phyloP scores from a whole-genome alignment of 2,329 filamentous ascomycete genomes.

The Proliferodiscus dingleyae region DNA sequence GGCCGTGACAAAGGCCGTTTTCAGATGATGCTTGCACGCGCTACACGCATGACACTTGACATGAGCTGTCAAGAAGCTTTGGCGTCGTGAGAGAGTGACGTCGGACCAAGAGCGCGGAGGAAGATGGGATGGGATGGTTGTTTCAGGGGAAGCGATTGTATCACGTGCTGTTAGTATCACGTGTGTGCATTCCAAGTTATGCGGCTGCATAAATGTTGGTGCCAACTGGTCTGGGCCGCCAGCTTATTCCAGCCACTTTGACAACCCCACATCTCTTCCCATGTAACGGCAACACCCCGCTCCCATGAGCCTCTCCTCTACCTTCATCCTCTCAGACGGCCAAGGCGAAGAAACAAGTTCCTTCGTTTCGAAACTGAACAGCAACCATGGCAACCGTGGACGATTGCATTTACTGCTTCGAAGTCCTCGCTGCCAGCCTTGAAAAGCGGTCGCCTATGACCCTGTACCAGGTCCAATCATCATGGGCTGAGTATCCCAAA shows the following conservation, averaged over 20 bases:
- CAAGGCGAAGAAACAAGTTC: not conserved
- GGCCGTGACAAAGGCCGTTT: not conserved
- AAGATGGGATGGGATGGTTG: not conserved
- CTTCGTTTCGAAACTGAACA: not conserved
- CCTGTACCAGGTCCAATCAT: constrained; percentile 64
- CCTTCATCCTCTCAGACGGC: not conserved
- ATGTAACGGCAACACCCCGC: not conserved
- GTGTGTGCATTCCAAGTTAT: too few species aligned
- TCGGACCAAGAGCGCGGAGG: too few species aligned
- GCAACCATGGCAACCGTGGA: constrained; percentile 70
- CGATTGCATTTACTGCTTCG: constrained; percentile 93
- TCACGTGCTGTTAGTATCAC: too few species aligned
- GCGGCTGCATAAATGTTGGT: too few species aligned
- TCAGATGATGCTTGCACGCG: not conserved
- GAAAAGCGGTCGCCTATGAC: constrained; percentile 62
- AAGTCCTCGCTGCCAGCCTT: constrained; percentile 72
- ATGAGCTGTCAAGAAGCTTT: not conserved
- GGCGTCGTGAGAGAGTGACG: too few species aligned
- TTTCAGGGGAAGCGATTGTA: not conserved
- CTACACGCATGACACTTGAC: not conserved
- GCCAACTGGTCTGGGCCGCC: too few species aligned
- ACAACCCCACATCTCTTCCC: not conserved
- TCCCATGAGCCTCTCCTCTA: constrained; percentile 1
- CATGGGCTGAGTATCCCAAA: constrained; percentile 44
- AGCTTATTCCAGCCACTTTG: not conserved